Conservation (phyloP, 129 eudicot species). For the Apium graveolens region DNA sequence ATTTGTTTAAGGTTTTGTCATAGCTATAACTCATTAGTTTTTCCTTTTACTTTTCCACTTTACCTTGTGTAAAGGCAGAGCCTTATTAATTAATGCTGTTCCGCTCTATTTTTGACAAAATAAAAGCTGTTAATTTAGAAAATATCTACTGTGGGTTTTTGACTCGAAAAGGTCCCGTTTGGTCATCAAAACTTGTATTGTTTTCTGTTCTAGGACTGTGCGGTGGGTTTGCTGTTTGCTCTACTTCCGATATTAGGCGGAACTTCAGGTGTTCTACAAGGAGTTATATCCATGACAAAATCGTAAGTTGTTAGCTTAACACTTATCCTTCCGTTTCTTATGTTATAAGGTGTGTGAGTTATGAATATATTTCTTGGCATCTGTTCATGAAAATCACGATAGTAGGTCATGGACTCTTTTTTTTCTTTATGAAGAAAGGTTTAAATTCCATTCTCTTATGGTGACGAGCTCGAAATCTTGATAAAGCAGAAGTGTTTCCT, state of each 20-base stretch:
- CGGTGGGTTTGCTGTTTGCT: conserved; percentile 96
- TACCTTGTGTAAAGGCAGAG: neutral
- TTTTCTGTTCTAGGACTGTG: conserved; percentile 62
- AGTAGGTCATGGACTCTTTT: neutral
- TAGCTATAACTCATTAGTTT: neutral
- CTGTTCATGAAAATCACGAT: neutral
- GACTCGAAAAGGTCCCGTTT: neutral
- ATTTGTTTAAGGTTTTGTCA: neutral
- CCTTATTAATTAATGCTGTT: neutral
- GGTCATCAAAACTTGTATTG: neutral
- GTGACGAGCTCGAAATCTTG: neutral
- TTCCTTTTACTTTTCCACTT: conserved; percentile 4
- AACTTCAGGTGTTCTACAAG: conserved; percentile 86
- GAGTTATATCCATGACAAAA: conserved; percentile 97
- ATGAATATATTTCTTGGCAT: neutral
- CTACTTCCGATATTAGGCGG: conserved; percentile 97
- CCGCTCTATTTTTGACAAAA: neutral
- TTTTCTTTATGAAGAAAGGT: neutral
- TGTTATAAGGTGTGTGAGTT: neutral
- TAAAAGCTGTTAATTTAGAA: neutral
- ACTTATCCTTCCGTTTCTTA: neutral
- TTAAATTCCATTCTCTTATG: neutral
- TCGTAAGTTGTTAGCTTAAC: conserved; percentile 50
- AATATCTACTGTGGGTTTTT: neutral
- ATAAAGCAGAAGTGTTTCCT: neutral